phyloP scores from a whole-genome alignment of 768 basidiomycete species.

The Artomyces pyxidatus region DNA sequence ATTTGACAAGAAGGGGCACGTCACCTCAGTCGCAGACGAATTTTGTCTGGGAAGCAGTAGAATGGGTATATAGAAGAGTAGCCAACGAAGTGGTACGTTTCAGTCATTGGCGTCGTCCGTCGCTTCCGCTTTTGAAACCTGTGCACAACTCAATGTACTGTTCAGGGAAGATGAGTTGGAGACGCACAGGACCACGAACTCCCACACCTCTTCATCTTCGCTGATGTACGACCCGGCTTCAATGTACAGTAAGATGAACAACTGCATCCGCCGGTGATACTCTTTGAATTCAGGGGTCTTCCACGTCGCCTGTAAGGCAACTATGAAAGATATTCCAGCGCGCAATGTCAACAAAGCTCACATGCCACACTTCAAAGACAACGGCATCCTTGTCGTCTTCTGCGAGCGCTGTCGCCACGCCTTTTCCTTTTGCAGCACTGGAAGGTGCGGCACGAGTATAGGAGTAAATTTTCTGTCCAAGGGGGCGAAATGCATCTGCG shows the following conservation, averaged over 20 bases:
- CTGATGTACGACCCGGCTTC: constrained; percentile 93
- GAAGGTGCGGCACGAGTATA: constrained; percentile 55
- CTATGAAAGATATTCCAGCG: too few relatives aligned
- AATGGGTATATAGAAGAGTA: constrained; percentile 95
- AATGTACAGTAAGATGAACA: constrained; percentile 91
- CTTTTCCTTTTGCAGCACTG: constrained; percentile 48
- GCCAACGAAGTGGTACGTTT: constrained; percentile 86
- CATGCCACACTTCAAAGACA: constrained; percentile 90
- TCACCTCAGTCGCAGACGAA: constrained; percentile 80
- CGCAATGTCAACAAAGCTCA: too few relatives aligned
- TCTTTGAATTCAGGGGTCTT: constrained; percentile 82
- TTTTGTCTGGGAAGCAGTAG: constrained; percentile 89
- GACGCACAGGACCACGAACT: constrained; percentile 80
- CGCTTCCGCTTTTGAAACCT: constrained; percentile 84
- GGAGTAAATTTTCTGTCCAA: constrained; percentile 65
- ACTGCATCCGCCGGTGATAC: constrained; percentile 87
- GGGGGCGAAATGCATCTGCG: constrained; percentile 67
- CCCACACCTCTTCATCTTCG: constrained; percentile 91
- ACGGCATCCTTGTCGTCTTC: constrained; percentile 51
- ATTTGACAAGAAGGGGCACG: constrained; percentile 14
- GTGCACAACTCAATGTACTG: not conserved
- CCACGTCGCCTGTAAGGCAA: constrained; percentile 77
- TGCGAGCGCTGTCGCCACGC: constrained; percentile 32
- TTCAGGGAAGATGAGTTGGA: not conserved
- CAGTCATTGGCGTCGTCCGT: constrained; percentile 35